phyloP scores from a whole-genome alignment of 2,329 filamentous ascomycete species.

The Fusarium pilosicola region DNA sequence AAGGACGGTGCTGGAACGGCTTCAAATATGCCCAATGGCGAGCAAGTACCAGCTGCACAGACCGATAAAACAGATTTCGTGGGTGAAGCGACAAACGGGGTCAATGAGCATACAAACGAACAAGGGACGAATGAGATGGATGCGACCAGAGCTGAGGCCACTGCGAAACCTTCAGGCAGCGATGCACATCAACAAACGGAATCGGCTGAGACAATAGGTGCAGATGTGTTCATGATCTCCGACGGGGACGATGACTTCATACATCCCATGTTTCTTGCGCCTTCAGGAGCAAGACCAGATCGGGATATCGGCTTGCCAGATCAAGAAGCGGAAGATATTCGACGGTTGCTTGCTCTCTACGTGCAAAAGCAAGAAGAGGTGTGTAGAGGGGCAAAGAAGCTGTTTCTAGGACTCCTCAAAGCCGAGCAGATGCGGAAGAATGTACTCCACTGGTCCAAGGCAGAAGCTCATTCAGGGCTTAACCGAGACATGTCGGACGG shows the following conservation, averaged over 20 bases:
- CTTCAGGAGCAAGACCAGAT: conserved; percentile 70
- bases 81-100: conserved; percentile 10
- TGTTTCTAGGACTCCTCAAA: conserved; percentile 76
- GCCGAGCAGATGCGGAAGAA: conserved; percentile 77
- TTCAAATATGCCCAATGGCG: conserved; percentile 22
- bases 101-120: neutral
- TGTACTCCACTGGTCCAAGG: conserved; percentile 80
- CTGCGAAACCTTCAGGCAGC: conserved; percentile 3
- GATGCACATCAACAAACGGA: conserved; percentile 14
- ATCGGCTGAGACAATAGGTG: conserved; percentile 11
- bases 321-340: conserved; percentile 80
- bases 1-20: neutral
- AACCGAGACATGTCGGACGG: conserved; percentile 84
- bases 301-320: conserved; percentile 77
- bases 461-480: conserved; percentile 75
- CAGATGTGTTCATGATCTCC: conserved; percentile 3
- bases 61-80: neutral
- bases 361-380: conserved; percentile 90
- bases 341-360: conserved; percentile 77
- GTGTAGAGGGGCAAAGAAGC: conserved; percentile 72
- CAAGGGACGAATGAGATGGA: neutral
- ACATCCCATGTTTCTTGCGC: conserved; percentile 79
- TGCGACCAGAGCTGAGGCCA: neutral
- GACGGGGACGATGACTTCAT: conserved; percentile 63
- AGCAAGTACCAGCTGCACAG: neutral